phyloP scores from a whole-genome alignment of 2,329 filamentous ascomycete species.

The Phaeosphaeria sp. region DNA sequence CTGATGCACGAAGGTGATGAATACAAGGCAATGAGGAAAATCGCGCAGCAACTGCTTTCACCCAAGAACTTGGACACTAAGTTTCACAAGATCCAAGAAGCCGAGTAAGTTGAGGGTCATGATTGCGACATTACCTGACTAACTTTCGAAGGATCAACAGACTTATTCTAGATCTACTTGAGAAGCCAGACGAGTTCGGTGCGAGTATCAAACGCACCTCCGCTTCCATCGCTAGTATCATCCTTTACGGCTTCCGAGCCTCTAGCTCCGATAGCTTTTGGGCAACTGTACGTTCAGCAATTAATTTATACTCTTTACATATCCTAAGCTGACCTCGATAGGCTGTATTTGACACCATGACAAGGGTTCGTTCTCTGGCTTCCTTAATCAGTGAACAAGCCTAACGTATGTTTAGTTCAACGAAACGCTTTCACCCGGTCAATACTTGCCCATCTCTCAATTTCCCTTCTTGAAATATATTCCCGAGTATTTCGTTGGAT shows the following conservation, averaged over 20 bases:
- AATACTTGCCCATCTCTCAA: not conserved
- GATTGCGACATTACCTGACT: not conserved
- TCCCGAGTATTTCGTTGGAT: not conserved
- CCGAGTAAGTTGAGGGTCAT: not conserved
- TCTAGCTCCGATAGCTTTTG: not conserved
- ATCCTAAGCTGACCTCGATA: not conserved
- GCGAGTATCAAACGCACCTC: not conserved
- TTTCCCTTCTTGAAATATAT: not conserved
- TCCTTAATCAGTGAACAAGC: not conserved
- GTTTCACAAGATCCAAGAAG: not conserved
- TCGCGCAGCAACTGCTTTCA: not conserved
- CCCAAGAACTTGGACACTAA: not conserved
- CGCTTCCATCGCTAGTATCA: not conserved
- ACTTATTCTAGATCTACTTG: not conserved
- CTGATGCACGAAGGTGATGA: not conserved
- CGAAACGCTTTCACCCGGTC: not conserved
- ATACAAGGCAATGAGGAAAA: not conserved
- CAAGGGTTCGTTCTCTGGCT: not conserved
- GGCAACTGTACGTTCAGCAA: not conserved
- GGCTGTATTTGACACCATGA: not conserved
- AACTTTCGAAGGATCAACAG: not conserved
- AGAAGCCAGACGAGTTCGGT: not conserved
- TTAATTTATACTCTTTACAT: not conserved
- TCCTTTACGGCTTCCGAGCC: not conserved
- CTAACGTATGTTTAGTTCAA: not conserved